Base-by-base conservation (phyloP, 2,329 filamentous ascomycete species). In the Plectosphaerella cucumerina region DNA sequence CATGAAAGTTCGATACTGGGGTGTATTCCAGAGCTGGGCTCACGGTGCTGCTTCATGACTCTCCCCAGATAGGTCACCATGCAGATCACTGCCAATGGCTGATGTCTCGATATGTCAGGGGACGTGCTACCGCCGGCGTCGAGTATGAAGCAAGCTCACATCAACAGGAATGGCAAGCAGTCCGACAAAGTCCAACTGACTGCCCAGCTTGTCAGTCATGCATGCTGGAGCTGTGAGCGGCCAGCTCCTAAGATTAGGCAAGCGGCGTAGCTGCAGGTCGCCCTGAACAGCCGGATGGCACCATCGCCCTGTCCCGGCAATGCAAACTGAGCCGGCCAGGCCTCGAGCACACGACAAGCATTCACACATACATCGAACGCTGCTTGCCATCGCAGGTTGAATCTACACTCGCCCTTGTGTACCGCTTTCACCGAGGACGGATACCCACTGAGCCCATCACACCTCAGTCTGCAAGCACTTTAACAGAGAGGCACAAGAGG, bases 391-490 rank as follows among this genome's bases (percentile, higher is more conserved):
- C 26, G 12, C 4, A 31, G 8, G 4, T 5, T 31, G 26, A 11
- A 31, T 31, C 26, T 43, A 21, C 23, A 46, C 11, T 14, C 46
- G n/a, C 35, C 34, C 23, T 22, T 18, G 17, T 26, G n/a, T 35
- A 18, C 14, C 21, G 14, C 15, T 11, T 15, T 39, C 17, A 22
- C 17, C 20, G 18, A 20, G 9, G 14, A 43, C 48, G 47, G 53
- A 23, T 49, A 49, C 43, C 48, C 53, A 39, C 54, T 49, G 17
- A 20, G 10, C 17, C 26, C 20, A 17, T 35, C 8, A 9, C n/a
- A n/a, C 45, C 18, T 39, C 50, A 31, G 42, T 41, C 50, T 49
- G 53, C 37, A 48, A 50, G 44, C 47, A 53, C 42, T 48, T 47
- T 49, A 22, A 22, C n/a, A 31, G 44, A 39, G 41, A 48, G 39